Evolutionary conservation across 2,329 filamentous ascomycete species (phyloP), one percentile per base, ranked within the genome.

Genomic region (Dothideomycetes sp.): DNA sequence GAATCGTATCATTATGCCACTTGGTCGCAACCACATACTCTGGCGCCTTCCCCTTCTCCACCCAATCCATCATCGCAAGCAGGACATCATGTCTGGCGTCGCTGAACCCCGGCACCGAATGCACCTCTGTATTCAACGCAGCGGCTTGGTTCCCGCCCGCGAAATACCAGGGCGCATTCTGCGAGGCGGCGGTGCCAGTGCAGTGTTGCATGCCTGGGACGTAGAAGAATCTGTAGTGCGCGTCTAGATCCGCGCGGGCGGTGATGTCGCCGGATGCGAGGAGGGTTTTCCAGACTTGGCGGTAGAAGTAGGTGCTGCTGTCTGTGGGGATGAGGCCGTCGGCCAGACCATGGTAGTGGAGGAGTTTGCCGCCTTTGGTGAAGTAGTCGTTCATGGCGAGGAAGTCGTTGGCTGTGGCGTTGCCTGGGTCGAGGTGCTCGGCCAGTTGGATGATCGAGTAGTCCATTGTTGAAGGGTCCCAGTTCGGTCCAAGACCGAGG

Each of bases 261-360:
- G 56, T n/a, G 53, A 42, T 17, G 66, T 42, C 0, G 54, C 54
- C 5, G 52, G 52, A n/a, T n/a, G n/a, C n/a, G n/a, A n/a, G n/a
- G n/a, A n/a, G n/a, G n/a, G n/a, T n/a, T n/a, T n/a, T n/a, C n/a
- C 51, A 35, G 1, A 73, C 63, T 12, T 65, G 60, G 14, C 64
- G 58, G 53, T 72, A 70, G 49, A 64, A 78, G 51, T 70, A 70
- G 8, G 68, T 62, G 2, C 66, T 69, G 15, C 68, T 63, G 0
- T 66, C 64, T 0, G 66, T 66, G 11, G 69, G 64, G 39, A 77
- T 78, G 5, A 61, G 49, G 1, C 48, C 58, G 45, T 67, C 64
- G 5, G 52, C 48, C 31, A 72, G 62, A 10, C 69, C 63, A 31
- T 72, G 63, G 43, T 62, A 66, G 15, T 50, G 58, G 31, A 60